Percentiles rank a stretch among this genome's conserved stretches.
These are phyloP conservation scores for Phytopythium delawarense DNA, from an alignment of 352 stramenopile species.

Conservation along the genomic window DNA sequence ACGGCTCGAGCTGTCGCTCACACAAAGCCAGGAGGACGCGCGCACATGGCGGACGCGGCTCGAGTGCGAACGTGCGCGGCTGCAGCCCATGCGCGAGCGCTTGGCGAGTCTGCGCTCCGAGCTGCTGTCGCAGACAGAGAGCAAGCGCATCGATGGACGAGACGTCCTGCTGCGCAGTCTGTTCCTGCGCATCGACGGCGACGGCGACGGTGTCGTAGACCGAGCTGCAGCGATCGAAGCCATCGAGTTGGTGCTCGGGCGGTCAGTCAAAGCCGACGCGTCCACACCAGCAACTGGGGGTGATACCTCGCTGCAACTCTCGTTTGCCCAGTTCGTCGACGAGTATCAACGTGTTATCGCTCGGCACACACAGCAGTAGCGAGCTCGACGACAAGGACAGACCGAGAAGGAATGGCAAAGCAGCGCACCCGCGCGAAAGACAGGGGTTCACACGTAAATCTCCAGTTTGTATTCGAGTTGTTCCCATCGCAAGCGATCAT, in stretches of 20 bases:
- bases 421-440: neutral
- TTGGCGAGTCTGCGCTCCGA: conserved; percentile 22
- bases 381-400: conserved; percentile 1
- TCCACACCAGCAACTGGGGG: neutral
- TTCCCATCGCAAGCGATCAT: conserved; percentile 2
- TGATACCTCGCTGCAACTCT: conserved; percentile 15
- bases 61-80: conserved; percentile 43
- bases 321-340: conserved; percentile 30
- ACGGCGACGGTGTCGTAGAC: conserved; percentile 17
- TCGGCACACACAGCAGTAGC: neutral
- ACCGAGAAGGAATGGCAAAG: neutral
- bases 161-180: conserved; percentile 26
- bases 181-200: conserved; percentile 18
- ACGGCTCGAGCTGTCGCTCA: conserved; percentile 24
- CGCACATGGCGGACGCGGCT: conserved; percentile 33
- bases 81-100: conserved; percentile 34
- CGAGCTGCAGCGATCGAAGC: conserved; percentile 15
- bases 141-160: conserved; percentile 6
- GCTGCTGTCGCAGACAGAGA: conserved; percentile 5
- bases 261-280: neutral
- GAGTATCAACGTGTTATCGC: neutral
- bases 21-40: conserved; percentile 35
- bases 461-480: neutral
- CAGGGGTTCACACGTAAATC: neutral
- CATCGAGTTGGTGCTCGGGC: conserved; percentile 24